phyloP scores from a whole-genome alignment of 108 stramenopile species.

The Skeletonema menzelii region DNA sequence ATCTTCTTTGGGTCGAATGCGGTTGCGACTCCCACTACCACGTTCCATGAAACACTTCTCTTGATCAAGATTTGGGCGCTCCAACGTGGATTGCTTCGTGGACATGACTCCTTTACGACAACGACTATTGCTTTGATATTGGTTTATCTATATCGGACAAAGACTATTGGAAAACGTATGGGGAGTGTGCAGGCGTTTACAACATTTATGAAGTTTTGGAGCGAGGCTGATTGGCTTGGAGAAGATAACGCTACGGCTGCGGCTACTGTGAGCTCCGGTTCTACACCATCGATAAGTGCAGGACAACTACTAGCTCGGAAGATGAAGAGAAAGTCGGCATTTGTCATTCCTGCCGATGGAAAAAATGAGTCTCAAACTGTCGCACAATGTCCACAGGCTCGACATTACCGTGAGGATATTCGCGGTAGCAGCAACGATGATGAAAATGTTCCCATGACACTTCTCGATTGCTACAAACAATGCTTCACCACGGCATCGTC shows the following conservation, averaged over 20 bases:
- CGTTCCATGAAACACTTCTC: constrained; percentile 60
- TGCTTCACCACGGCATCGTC: constrained; percentile 34
- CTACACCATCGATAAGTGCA: not conserved
- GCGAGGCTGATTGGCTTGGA: constrained; percentile 74
- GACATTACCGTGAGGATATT: constrained; percentile 46
- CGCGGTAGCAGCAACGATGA: constrained; percentile 10
- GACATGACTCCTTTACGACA: constrained; percentile 75
- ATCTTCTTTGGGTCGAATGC: not conserved
- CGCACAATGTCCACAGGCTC: constrained; percentile 44
- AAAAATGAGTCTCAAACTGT: constrained; percentile 60
- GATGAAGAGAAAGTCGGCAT: constrained; percentile 39
- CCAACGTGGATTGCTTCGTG: constrained; percentile 75
- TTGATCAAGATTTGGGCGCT: constrained; percentile 85
- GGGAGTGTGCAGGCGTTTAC: constrained; percentile 73
- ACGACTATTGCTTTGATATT: constrained; percentile 59
- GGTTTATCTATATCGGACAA: constrained; percentile 71
- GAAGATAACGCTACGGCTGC: constrained; percentile 19
- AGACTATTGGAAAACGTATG: constrained; percentile 69
- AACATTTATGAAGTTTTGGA: constrained; percentile 74
- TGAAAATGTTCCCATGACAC: constrained; percentile 43
- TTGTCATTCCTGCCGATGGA: constrained; percentile 67
- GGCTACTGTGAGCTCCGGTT: not conserved
- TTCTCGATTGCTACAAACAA: constrained; percentile 62
- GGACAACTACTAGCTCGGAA: constrained; percentile 6
- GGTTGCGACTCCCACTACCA: constrained; percentile 18